Base-by-base conservation (phyloP, 2,329 filamentous ascomycete genomes). In the Ophiostoma novo-ulmi region DNA sequence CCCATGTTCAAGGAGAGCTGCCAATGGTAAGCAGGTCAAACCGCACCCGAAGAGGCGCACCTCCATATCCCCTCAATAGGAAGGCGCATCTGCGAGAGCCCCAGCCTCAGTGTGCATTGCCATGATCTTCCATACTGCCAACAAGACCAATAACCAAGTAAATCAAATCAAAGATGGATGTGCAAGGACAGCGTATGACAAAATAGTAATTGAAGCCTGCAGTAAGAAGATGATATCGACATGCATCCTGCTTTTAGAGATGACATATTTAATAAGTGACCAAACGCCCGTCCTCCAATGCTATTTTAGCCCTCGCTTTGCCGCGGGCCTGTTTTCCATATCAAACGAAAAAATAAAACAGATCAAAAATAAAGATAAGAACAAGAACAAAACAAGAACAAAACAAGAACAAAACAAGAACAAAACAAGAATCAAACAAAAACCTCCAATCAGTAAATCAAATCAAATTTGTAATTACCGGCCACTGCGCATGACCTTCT, bases 401-500 rank as follows among this genome's bases (percentile, higher is more conserved):
- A n/a, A 1, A 67, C 7, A 61, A 48, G 38, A 5, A 17, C 31
- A 67, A 17, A 6, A 39, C 22, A 55, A 58, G 52, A 68, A 31
- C 1, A 17, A 22, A 55, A 26, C 22, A 35, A 36, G 35, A 65
- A 66, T 8, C 39, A 7, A 64, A 55, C 22, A 70, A 10, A 52
- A 26, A 58, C 14, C 31, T 39, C 26, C 17, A 65, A 69, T 22
- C 39, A 22, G 31, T 39, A 11, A 20, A 58, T 44, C 13, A 66
- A 69, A 36, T 13, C 44, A 41, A 8, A 13, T 4, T 10, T 22
- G 6, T 44, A n/a, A 63, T 22, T 14, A 44, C 39, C 65, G 38
- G 13, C 65, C 36, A 10, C 13, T 35, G 14, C 75, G 74, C 68
- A 70, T 68, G 14, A 69, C 39, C 72, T 75, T 75, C 70, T 75